Base-by-base conservation (phyloP, 2,329 filamentous ascomycete genomes). In the Hymenoscyphus scutula region DNA sequence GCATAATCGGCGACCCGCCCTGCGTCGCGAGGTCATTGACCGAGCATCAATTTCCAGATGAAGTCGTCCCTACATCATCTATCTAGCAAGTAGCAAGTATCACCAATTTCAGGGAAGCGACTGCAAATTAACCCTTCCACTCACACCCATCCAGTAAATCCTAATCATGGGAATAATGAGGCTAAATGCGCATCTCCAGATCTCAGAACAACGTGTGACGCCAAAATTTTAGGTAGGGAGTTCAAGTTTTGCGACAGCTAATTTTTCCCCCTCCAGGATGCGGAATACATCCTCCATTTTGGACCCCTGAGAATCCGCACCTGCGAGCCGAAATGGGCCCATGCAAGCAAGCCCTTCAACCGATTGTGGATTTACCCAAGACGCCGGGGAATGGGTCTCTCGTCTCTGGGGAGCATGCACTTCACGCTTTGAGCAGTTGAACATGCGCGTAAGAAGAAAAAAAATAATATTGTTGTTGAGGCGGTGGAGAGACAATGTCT, bases 361-460 rank as follows among this genome's bases (percentile, higher is more conserved):
- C 58, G 30, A 59, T 37, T 37, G 58, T 59, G 58, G 58, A 54
- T 59, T 59, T 54, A 59, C 30, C 58, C 58, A 59, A 19, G 29
- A 59, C 10, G 25, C 58, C 58, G 58, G 58, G 29, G 32, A 19
- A 59, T 19, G 38, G 32, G 34, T 37, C 55, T 37, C 55, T 51
- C 15, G 25, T 38, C 56, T 38, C 37, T 38, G 56, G 37, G 41
- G 23, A 23, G 25, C 56, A 45, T 58, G 37, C 19, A 8, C 13
- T 38, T n/a, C 29, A 30, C 13, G 30, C n/a, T 15, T 25, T 38
- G 32, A 10, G 34, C 25, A 37, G 19, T 11, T 38, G 23, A 15
- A 11, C 34, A 25, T 15, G 25, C 25, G 15, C 34, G 11, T 15
- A 45, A 27, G 19, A 6, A 11, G 11, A 37, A 57, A 57, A 57